Evolutionary conservation across 2,329 filamentous ascomycete species (phyloP).

Genomic region (Alternaria sp.): DNA sequence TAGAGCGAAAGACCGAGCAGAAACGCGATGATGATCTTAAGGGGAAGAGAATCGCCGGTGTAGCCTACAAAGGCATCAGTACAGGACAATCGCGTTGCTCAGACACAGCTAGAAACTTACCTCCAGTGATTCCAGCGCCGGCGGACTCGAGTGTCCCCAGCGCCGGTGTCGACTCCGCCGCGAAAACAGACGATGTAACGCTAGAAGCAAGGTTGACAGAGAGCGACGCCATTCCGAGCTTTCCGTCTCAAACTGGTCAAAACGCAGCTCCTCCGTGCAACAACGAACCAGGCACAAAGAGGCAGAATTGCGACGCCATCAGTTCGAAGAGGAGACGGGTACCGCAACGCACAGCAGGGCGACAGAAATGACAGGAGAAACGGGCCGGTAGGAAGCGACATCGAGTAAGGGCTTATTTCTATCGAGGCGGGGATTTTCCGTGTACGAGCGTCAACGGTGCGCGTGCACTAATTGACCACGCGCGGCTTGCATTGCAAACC

Average conservation of each 20-base stretch:
- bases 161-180: slow-evolving; percentile 28
- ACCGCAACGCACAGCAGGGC: neutral
- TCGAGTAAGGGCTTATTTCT: neutral
- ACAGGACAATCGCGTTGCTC: neutral
- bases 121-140: slow-evolving; percentile 42
- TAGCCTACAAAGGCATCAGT: slow-evolving; percentile 29
- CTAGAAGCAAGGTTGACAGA: slow-evolving; percentile 17
- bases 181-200: slow-evolving; percentile 14
- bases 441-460: neutral
- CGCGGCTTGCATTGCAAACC: slow-evolving; percentile 1
- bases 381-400: slow-evolving; percentile 1
- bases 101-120: slow-evolving; percentile 10
- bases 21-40: slow-evolving; percentile 47
- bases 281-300: neutral
- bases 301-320: neutral
- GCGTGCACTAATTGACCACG: neutral
- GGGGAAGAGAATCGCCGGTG: slow-evolving; percentile 36
- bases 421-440: slow-evolving; percentile 3
- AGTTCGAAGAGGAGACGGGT: neutral
- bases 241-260: neutral
- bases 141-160: slow-evolving; percentile 36
- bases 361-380: neutral
- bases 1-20: slow-evolving; percentile 46
- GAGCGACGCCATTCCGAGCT: slow-evolving; percentile 22
- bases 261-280: neutral